Conservation (phyloP, 805 yeast genomes). For the Lachancea lanzarotensis region DNA sequence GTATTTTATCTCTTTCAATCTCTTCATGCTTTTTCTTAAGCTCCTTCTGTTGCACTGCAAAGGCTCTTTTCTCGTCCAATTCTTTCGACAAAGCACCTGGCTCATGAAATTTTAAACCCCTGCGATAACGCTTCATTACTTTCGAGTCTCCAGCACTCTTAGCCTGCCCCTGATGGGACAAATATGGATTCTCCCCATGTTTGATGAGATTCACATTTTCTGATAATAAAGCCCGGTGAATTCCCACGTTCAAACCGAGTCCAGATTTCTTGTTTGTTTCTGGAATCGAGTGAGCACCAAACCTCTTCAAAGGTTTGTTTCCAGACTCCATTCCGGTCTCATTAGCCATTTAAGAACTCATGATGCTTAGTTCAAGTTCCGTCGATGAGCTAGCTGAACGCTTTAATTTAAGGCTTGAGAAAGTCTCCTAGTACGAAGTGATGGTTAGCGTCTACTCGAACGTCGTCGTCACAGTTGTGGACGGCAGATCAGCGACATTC, state of each 20-base stretch:
- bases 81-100: slow-evolving; percentile 42
- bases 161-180: slow-evolving; percentile 9
- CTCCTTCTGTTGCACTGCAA: slow-evolving; percentile 2
- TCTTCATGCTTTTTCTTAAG: slow-evolving; percentile 13
- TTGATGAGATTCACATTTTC: slow-evolving; percentile 27
- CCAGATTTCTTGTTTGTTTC: neutral
- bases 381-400: no score
- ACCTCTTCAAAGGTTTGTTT: neutral
- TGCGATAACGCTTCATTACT: slow-evolving; percentile 12
- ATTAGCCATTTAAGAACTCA: neutral
- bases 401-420: no score
- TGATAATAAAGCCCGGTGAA: slow-evolving; percentile 27
- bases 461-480: no score
- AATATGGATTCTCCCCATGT: slow-evolving; percentile 26
- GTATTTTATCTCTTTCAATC: slow-evolving; percentile 36
- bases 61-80: slow-evolving; percentile 15
- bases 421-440: no score
- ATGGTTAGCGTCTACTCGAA: no score
- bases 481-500: no score
- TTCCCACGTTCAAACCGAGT: slow-evolving; percentile 24
- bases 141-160: slow-evolving; percentile 3
- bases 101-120: slow-evolving; percentile 39
- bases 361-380: no score
- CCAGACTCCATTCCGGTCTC: neutral
- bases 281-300: neutral